These are phyloP conservation scores for Colletotrichum chlorophyti DNA, from an alignment of 2,329 filamentous ascomycete species.

Conservation along the genomic window DNA sequence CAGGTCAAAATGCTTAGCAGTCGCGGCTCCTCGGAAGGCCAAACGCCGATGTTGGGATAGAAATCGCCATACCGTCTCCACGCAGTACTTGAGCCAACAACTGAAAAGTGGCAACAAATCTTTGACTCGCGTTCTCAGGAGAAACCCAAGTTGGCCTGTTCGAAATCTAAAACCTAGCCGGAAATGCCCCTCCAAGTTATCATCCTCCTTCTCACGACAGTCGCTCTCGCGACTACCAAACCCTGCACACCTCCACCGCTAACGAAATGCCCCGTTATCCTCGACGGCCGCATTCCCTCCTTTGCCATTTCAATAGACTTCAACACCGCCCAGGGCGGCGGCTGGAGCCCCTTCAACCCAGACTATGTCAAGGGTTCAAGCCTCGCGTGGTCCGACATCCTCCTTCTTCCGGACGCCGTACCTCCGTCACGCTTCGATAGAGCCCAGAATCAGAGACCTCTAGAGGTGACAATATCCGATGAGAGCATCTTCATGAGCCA, in stretches of 20 bases:
- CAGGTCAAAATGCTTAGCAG: too few relatives aligned
- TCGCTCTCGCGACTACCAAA: not conserved
- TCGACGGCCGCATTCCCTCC: constrained; percentile 43
- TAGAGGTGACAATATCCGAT: constrained; percentile 53
- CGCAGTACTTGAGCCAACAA: too few relatives aligned
- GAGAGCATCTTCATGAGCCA: constrained; percentile 52
- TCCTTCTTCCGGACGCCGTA: constrained; percentile 37
- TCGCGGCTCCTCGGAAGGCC: too few relatives aligned
- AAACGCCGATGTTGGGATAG: too few relatives aligned
- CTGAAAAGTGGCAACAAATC: not conserved
- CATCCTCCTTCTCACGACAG: not conserved
- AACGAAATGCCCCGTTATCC: constrained; percentile 43
- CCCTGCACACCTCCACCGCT: constrained; percentile 13
- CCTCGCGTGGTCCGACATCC: constrained; percentile 44
- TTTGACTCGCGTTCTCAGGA: not conserved
- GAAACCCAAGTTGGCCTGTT: not conserved
- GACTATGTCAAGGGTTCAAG: constrained; percentile 44
- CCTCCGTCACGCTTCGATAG: constrained; percentile 45
- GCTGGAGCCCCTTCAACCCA: constrained; percentile 41
- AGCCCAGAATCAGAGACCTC: constrained; percentile 37
- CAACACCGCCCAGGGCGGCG: constrained; percentile 36
- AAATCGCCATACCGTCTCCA: too few relatives aligned
- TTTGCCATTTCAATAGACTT: constrained; percentile 36
- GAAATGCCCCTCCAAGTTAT: not conserved
- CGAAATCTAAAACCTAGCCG: too few relatives aligned